Evolutionary conservation across 108 stramenopile species (phyloP), one percentile per base, ranked within the genome.

Genomic region (Asterionellopsis glacialis): DNA sequence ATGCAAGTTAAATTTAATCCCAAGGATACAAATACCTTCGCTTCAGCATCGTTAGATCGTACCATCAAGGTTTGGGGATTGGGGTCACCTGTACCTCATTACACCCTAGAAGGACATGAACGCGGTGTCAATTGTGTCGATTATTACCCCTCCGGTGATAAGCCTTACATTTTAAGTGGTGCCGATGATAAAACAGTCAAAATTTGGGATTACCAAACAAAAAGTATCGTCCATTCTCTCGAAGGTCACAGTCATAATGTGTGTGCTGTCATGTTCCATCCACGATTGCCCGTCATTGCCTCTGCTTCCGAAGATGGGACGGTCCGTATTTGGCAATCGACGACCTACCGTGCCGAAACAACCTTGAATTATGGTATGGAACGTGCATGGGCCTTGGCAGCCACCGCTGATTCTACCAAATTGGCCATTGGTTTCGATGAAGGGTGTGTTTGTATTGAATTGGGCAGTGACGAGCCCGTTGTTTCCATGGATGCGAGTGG

Each of bases 1-100:
- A 99, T 99, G 98, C 94, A 95, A 91, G 91, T 96, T 63, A 94
- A 94, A 73, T 93, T 98, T 82, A 99, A 99, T 72, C 97, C 95
- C 55, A 97, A 97, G 80, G 98, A 99, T 74, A 94, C 95, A 59
- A 98, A 98, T 63, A 98, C 97, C 43, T 99, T 99, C 61, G 98
- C 98, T 11, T 86, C 82, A 16, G 98, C 98, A 18, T 92, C 90
- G 55, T 81, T 99, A 65, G 98, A 99, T 87, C 69, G 95, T 50
- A 75, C 85, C 59, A 93, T 96, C 66, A 99, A 99, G 79, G 95
- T 98, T 16, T 98, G 98, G 98, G 93, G 97, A 15, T 69, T 98
- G 42, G 91, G 90, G 11, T 79, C 82, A 47, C 90, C 84, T 28
- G 61, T 71, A 41, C 96, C 96, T 5, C 96, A 99, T 73, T 99